Percentiles rank a stretch among this genome's conserved stretches.
Conservation (phyloP, 2,329 filamentous ascomycete species). For the Aureobasidium sp. region DNA sequence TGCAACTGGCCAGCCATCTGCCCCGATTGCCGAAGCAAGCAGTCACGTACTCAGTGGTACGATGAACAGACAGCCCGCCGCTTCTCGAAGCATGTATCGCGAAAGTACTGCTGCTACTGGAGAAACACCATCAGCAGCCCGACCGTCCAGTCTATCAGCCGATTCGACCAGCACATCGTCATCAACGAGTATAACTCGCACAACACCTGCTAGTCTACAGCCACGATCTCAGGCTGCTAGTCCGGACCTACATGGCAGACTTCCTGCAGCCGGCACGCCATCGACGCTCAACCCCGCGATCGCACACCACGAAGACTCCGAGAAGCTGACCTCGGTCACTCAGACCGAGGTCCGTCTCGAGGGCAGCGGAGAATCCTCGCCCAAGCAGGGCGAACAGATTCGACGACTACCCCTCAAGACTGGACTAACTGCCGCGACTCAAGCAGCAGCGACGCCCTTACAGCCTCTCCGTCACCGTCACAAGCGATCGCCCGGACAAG, state of each 20-base stretch:
- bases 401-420: background rate
- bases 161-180: conserved; percentile 6
- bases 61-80: background rate
- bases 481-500: background rate
- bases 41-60: background rate
- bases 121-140: background rate
- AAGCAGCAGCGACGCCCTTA: background rate
- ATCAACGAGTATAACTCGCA: background rate
- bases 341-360: background rate
- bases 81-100: background rate
- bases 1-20: background rate
- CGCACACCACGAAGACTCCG: background rate
- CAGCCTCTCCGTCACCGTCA: background rate
- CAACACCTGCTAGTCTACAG: background rate
- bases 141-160: conserved; percentile 2
- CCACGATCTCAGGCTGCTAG: background rate
- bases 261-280: background rate
- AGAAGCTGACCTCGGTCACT: background rate
- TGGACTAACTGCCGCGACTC: background rate
- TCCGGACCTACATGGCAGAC: background rate
- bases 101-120: background rate
- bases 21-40: background rate
- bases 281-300: background rate
- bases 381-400: background rate
- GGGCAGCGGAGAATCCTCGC: background rate